phyloP scores from a whole-genome alignment of 495 filamentous ascomycete genomes.

The Letharia lupina region DNA sequence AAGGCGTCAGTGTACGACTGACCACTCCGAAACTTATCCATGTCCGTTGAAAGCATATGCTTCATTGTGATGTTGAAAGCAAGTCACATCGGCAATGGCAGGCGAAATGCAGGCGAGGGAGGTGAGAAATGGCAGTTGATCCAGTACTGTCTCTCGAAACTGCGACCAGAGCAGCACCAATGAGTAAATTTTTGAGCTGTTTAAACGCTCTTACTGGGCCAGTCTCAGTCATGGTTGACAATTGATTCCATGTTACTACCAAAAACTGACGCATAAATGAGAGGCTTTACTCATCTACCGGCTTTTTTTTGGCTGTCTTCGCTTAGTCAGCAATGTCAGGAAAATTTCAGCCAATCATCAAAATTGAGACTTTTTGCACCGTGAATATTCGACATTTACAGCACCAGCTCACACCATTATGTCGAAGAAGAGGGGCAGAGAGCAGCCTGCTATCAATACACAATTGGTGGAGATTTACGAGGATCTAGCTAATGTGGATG shows the following conservation, averaged over 20 bases:
- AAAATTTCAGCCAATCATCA: neutral
- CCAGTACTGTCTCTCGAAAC: neutral
- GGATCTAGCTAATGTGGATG: slow-evolving; percentile 46
- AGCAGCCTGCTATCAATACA: slow-evolving; percentile 38
- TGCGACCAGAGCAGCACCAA: neutral
- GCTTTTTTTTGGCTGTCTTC: no score
- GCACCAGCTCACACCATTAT: slow-evolving; percentile 8
- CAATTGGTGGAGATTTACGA: slow-evolving; percentile 49
- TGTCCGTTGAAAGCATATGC: neutral
- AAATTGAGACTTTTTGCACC: neutral
- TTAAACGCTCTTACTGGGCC: neutral
- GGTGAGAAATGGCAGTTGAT: neutral
- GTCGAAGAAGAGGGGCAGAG: slow-evolving; percentile 41
- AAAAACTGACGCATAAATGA: no score
- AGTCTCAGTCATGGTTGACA: no score
- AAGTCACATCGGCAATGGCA: neutral
- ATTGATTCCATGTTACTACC: no score
- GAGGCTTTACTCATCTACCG: no score
- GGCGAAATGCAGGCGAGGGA: neutral
- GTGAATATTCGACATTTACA: neutral
- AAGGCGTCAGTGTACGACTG: neutral
- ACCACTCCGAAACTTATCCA: neutral
- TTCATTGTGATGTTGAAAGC: neutral
- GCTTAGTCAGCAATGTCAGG: neutral
- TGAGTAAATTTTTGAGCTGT: neutral